Evolutionary conservation across 768 basidiomycete species (phyloP).

Genomic region (Boletus rex-veris): DNA sequence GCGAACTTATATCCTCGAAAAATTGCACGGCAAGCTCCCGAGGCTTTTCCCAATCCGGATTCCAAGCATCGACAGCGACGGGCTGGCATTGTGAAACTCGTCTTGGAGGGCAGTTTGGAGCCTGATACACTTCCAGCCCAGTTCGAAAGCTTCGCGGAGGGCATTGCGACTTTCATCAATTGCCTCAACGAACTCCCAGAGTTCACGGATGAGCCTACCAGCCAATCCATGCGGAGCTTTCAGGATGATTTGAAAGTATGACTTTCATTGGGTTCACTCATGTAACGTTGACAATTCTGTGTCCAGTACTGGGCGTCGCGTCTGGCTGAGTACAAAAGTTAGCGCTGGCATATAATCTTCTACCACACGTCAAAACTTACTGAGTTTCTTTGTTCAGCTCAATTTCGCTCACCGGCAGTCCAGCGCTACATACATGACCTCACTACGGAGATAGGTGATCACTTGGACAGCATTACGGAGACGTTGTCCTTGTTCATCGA

Average conservation of each 20-base stretch:
- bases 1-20: conserved; percentile 52
- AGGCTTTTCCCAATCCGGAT: conserved; percentile 35
- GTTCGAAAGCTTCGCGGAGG: conserved; percentile 42
- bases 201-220: conserved; percentile 49
- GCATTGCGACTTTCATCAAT: conserved; percentile 47
- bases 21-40: conserved; percentile 36
- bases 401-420: conserved; percentile 50
- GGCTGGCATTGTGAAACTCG: conserved; percentile 37
- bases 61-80: conserved; percentile 30
- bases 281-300: conserved; percentile 3
- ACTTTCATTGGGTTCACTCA: background rate
- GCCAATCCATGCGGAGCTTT: conserved; percentile 44
- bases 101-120: conserved; percentile 39
- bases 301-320: conserved; percentile 53
- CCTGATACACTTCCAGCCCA: conserved; percentile 46
- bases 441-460: conserved; percentile 47
- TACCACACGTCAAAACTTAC: conserved; percentile 1
- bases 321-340: conserved; percentile 44
- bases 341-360: background rate
- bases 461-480: conserved; percentile 46
- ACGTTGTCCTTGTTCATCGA: conserved; percentile 49
- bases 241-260: conserved; percentile 48
- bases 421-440: conserved; percentile 52
- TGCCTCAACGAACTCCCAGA: conserved; percentile 55
- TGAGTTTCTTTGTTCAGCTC: conserved; percentile 29